Evolutionary conservation across 2,329 filamentous ascomycete species (phyloP).

Genomic region (Hymenoscyphus scutula): DNA sequence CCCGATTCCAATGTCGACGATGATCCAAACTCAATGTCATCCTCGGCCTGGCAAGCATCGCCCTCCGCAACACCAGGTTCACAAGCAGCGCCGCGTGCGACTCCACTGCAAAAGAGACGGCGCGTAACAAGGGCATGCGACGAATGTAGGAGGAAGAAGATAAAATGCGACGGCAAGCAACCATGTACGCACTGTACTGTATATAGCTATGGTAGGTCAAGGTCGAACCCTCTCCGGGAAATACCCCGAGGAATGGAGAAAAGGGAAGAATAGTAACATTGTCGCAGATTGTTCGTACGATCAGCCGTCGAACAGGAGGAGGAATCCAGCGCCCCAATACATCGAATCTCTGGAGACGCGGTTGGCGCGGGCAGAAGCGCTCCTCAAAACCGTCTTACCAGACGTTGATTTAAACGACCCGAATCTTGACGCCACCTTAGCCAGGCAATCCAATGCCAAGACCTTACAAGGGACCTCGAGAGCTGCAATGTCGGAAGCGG

Average conservation of each 20-base stretch:
- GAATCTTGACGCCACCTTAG: constrained; percentile 72
- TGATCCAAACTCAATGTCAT: constrained; percentile 21
- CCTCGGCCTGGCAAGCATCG: constrained; percentile 25
- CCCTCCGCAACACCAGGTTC: constrained; percentile 20
- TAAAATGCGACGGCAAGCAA: constrained; percentile 74
- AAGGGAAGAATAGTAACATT: constrained; percentile 12
- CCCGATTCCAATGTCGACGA: constrained; percentile 32
- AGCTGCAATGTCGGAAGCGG: constrained; percentile 27
- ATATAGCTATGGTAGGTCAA: constrained; percentile 85
- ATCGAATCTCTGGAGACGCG: constrained; percentile 69
- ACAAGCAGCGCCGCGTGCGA: constrained; percentile 24
- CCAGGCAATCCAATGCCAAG: constrained; percentile 46
- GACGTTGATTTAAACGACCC: constrained; percentile 76
- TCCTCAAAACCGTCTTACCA: constrained; percentile 61
- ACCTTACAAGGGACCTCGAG: constrained; percentile 23
- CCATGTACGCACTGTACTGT: constrained; percentile 95
- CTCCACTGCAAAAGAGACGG: constrained; percentile 70
- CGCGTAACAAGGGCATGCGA: constrained; percentile 80
- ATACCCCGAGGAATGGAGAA: background rate
- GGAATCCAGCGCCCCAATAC: constrained; percentile 71
- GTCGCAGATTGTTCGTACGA: constrained; percentile 69
- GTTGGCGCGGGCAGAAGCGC: constrained; percentile 66
- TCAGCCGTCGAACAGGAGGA: constrained; percentile 71
- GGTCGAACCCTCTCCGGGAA: background rate
- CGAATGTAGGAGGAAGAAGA: constrained; percentile 81